Base-by-base conservation (phyloP, 139 green algal species). In the Pleodorina starrii region DNA sequence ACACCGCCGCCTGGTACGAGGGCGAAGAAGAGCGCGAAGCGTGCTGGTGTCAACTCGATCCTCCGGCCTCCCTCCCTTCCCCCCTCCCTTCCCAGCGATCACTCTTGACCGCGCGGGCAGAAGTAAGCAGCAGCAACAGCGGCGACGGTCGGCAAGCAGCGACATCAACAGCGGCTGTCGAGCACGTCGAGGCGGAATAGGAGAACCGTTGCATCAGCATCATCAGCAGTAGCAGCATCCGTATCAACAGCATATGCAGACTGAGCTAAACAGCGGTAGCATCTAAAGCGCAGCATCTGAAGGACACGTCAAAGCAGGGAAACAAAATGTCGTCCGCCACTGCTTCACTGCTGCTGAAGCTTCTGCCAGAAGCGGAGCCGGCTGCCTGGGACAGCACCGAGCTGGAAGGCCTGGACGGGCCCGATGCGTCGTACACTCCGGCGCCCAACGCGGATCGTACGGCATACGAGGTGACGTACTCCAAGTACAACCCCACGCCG, bases 401-500 rank as follows among this genome's bases (percentile, higher is more conserved):
- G 57, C 42, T 86, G 59, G 57, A 1, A 12, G 12, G 19, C 4
- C 16, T 76, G 27, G 29, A 23, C 6, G 10, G 42, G 12, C 14
- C 59, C 12, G 80, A 86, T 48, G 50, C 80, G 14, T 76, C 59
- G 36, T 86, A 72, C 59, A 23, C 27, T 46, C 80, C 40, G 42
- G 59, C 10, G 35, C 57, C 59, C 46, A 27, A 36, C 17, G 27
- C 80, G 5, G 82, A 88, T 36, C n/a, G 25, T 19, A 88, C 82
- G 1, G 5, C 63, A 44, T 92, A 93, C 81, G 50, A 90, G 17
- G 69, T 90, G 5, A 71, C 48, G 36, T 93, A 89, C 35, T 91
- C 85, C 60, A 96, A 97, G 79, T 95, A 96, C 90, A 97, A 97
- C 73, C 96, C 95, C 12, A 96, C 95, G 0, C 95, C 95, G 87